Evolutionary conservation across 129 eudicot species (phyloP).

Genomic region (Lonicera japonica): DNA sequence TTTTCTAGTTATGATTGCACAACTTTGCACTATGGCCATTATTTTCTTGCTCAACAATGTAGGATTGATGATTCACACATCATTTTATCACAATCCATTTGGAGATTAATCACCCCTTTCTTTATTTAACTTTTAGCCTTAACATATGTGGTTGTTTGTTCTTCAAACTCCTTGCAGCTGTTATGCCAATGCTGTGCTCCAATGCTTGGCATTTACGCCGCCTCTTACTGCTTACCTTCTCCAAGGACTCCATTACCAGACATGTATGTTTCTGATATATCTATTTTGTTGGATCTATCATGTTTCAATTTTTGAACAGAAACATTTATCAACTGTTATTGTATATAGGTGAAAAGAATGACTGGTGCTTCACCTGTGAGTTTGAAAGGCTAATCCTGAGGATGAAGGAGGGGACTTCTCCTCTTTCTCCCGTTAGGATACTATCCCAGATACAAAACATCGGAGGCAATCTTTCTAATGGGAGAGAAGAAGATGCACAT

Average conservation of each 20-base stretch:
- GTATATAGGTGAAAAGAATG: conserved; percentile 64
- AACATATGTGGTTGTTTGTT: not conserved
- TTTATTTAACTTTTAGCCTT: not conserved
- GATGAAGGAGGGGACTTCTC: conserved; percentile 53
- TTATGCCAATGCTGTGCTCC: conserved; percentile 92
- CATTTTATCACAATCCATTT: not conserved
- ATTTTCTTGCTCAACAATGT: not conserved
- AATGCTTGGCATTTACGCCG: conserved; percentile 81
- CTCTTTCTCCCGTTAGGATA: conserved; percentile 56
- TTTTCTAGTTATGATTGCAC: no score
- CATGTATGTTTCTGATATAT: conserved; percentile 51
- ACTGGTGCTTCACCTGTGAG: conserved; percentile 87
- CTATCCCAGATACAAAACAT: conserved; percentile 55
- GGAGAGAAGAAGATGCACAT: conserved; percentile 96
- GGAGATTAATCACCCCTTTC: no score
- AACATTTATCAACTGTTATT: not conserved
- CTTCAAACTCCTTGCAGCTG: conserved; percentile 55
- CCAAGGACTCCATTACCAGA: conserved; percentile 65
- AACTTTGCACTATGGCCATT: not conserved
- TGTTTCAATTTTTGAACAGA: not conserved
- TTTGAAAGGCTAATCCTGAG: conserved; percentile 54
- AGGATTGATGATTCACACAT: not conserved
- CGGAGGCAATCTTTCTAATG: conserved; percentile 69
- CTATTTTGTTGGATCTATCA: not conserved
- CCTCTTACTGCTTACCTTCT: conserved; percentile 79